Base-by-base conservation (phyloP, 768 basidiomycete species). In the Tylopilus subfusipes region DNA sequence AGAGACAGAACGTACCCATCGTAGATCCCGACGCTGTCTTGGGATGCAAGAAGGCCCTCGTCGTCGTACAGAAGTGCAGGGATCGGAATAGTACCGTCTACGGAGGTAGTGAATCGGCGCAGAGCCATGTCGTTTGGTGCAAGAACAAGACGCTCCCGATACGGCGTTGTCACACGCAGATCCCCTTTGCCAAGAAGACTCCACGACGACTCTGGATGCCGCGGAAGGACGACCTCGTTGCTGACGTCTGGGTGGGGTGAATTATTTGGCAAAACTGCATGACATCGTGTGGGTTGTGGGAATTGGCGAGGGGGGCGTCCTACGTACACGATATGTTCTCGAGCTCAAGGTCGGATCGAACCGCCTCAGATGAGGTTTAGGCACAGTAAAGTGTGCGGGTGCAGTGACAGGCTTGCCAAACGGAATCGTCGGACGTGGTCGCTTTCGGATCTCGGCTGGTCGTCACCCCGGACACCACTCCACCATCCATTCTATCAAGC, bases 11-110 rank as follows among this genome's bases (percentile, higher is more conserved):
- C 86, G 57, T 69, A 95, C 94, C 92, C 93, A 60, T 94, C 86
- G 64, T 98, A 98, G 52, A 98, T 85, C 1, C 95, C 95, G 6
- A 98, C 86, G 48, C 74, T 75, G 42, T 92, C 88, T 65, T 93
- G 91, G 42, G 79, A 82, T 8, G 82, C 76, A 2, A 90, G 72
- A 29, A 90, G 74, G 42, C 83, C 82, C 71, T 98, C 96, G 52
- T 93, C 91, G 14, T 81, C 77, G 64, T 90, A 93, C 0, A 94
- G 76, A 16, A 90, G 75, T 2, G 90, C 90, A 22, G 76, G 77
- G 16, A 92, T 75, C 5, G 92, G 91, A 39, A 92, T 90, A 1
- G 86, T 83, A 21, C 89, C 90, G 58, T 93, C 90, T 5, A 89
- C 74, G 22, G 72, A 59, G 61, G 69, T 73, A 36, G 82, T 79